A percentile compares a stretch with the other conserved stretches of the same genome.
These are phyloP conservation scores for Scedosporium boydii DNA, from an alignment of 2,329 filamentous ascomycete genomes.

Conservation along the genomic window DNA sequence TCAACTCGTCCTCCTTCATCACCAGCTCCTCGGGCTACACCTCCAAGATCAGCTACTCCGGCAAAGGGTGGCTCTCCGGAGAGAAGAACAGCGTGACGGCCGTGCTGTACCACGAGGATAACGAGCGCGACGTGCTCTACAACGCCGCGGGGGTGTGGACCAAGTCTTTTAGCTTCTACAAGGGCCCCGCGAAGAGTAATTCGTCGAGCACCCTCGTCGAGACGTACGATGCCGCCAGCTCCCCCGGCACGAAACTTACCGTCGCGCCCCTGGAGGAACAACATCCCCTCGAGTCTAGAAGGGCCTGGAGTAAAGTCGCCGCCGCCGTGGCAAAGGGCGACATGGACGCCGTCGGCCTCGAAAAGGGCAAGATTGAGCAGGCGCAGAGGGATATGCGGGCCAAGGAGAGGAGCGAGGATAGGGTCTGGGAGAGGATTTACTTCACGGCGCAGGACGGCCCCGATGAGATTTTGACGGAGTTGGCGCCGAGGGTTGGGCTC, in stretches of 20 bases:
- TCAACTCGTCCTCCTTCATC: constrained; percentile 79
- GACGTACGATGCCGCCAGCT: constrained; percentile 48
- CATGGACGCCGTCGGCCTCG: constrained; percentile 66
- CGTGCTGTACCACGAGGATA: constrained; percentile 58
- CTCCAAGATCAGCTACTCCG: constrained; percentile 83
- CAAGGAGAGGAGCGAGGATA: constrained; percentile 64
- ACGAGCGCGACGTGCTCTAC: constrained; percentile 67
- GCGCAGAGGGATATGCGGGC: constrained; percentile 67
- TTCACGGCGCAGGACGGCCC: constrained; percentile 48
- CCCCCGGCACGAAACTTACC: constrained; percentile 55
- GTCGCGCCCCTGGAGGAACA: constrained; percentile 69
- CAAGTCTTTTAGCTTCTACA: constrained; percentile 68
- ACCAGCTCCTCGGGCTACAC: constrained; percentile 79
- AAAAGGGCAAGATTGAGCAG: constrained; percentile 87
- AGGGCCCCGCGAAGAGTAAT: constrained; percentile 47
- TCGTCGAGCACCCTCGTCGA: constrained; percentile 41
- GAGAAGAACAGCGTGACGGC: constrained; percentile 91
- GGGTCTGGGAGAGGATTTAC: constrained; percentile 74
- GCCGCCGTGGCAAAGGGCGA: constrained; percentile 67
- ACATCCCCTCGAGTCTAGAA: constrained; percentile 76
- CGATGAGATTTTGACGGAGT: constrained; percentile 33
- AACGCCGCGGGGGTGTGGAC: constrained; percentile 89
- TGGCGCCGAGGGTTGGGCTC: constrained; percentile 38
- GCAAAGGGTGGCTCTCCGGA: constrained; percentile 88
- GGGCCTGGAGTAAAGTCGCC: constrained; percentile 82